Evolutionary conservation across 2,329 filamentous ascomycete species (phyloP).

Genomic region (Trichoderma pleuroti): DNA sequence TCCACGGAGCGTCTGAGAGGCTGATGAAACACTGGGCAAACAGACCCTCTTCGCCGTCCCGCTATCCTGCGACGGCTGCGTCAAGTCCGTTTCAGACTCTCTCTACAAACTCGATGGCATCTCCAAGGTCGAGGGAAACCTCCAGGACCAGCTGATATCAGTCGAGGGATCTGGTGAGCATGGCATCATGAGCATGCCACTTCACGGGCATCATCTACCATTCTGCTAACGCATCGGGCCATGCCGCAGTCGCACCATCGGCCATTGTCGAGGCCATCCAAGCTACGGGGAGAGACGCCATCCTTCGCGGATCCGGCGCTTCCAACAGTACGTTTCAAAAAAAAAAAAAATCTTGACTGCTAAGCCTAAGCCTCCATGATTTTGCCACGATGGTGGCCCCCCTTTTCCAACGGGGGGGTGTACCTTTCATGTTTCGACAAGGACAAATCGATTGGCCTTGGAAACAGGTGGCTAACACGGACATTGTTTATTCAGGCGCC

Average conservation of each 20-base stretch:
- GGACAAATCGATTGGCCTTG: not conserved
- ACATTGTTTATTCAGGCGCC: slow-evolving; percentile 50
- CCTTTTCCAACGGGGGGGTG: not conserved
- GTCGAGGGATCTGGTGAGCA: slow-evolving; percentile 74
- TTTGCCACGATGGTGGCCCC: not conserved
- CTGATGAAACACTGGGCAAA: slow-evolving; percentile 37
- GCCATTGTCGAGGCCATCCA: slow-evolving; percentile 87
- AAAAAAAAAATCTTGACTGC: not conserved
- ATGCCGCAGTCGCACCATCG: slow-evolving; percentile 68
- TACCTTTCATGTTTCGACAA: not conserved
- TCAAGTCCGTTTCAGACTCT: slow-evolving; percentile 78
- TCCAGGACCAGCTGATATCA: slow-evolving; percentile 78
- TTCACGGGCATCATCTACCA: not conserved
- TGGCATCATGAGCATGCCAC: slow-evolving; percentile 11
- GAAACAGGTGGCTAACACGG: slow-evolving; percentile 17
- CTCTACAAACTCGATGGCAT: slow-evolving; percentile 76
- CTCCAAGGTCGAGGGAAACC: slow-evolving; percentile 74
- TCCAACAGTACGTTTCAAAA: slow-evolving; percentile 65
- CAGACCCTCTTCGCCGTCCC: slow-evolving; percentile 94
- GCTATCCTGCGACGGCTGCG: slow-evolving; percentile 84
- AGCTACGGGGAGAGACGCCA: slow-evolving; percentile 86
- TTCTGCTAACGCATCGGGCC: slow-evolving; percentile 16
- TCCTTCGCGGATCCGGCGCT: slow-evolving; percentile 81
- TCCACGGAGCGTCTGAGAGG: not conserved
- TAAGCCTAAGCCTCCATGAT: not conserved